Base-by-base conservation (phyloP, 2,329 filamentous ascomycete species). In the Bipolaris gigantea region DNA sequence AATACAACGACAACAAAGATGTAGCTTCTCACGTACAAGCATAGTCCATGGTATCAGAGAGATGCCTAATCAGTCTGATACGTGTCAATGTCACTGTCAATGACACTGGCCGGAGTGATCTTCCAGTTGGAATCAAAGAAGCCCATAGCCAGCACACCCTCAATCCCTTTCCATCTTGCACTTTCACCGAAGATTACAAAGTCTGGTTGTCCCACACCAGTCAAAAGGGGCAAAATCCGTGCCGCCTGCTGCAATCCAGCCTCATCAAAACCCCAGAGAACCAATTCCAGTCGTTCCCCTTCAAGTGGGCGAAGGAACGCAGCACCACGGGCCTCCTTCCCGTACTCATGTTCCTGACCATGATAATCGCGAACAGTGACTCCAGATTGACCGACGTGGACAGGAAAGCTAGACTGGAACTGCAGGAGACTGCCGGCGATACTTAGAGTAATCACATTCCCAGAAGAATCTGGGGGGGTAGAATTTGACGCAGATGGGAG, bases 201-300 rank as follows among this genome's bases (percentile, higher is more conserved):
- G 60, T 85, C 82, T 11, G 83, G 83, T 60, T 83, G 81, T 0
- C 83, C 82, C 44, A 78, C 79, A 8, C 83, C 83, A 16, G 83
- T 82, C 47, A 84, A 66, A 60, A 80, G 79, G 0, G 83, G 83
- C 21, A 84, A 74, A 34, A 85, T 69, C 27, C 82, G 76, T 4
- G 80, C 77, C 36, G 81, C 83, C 50, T 79, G 75, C 30, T 73
- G 69, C 42, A 85, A 66, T 5, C 78, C 79, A 19, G 73, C 68
- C 19, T 70, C 67, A 66, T 83, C 79, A 21, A 65, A 62, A 15
- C 81, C 83, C 83, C 83, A 85, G 6, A 85, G 66, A 3, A 85
- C 77, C 33, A 85, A 67, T 62, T 84, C 82, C 45, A 85, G 70
- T 48, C 77, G 70, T 51, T 80, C 78, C 25, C 73, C 68, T 2